Evolutionary conservation across 345 rosid genomes (phyloP), one percentile per base, ranked within the genome.

Genomic region (Triadica sebifera): DNA sequence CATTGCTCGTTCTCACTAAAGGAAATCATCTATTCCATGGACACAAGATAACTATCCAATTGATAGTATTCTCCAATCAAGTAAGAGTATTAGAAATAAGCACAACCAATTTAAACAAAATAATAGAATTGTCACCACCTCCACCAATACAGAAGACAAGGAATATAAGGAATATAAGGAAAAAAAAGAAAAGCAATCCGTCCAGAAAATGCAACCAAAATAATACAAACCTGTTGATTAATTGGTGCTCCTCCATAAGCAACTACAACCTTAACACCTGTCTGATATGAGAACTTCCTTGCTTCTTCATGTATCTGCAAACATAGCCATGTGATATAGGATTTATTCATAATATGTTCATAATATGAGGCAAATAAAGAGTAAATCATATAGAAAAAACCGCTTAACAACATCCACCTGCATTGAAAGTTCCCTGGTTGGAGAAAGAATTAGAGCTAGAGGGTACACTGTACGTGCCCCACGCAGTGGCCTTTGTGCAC

Each of bases 191-290:
- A 11, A 19, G 25, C 8, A 8, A 19, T 3, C 3, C 19, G 20
- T 38, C 13, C 41, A 22, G 24, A 43, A 67, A 16, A 37, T 66
- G 13, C 1, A 16, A 52, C 74, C 74, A 46, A 43, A 63, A 65
- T 15, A 64, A 73, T 41, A 65, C 7, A 41, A 56, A 95, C 99
- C 93, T 95, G 99, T 20, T 89, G 96, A 76, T 85, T 84, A 75
- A 95, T 87, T 45, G 99, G 99, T 70, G 98, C 93, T 75, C 99
- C 99, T 77, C 99, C 99, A 86, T 95, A 95, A 67, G 89, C 98
- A 89, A 95, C 99, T 41, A 91, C 98, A 61, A 89, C 99, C 82
- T 87, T 93, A 68, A 95, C 98, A 79, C 99, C 98, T 5, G 99
- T 95, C 88, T 95, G 97, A 86, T 93, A 95, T 12, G 99, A 79